These are phyloP conservation scores for Chalciporus sp. DNA, from an alignment of 1,284 basidiomycete genomes.

Conservation along the genomic window DNA sequence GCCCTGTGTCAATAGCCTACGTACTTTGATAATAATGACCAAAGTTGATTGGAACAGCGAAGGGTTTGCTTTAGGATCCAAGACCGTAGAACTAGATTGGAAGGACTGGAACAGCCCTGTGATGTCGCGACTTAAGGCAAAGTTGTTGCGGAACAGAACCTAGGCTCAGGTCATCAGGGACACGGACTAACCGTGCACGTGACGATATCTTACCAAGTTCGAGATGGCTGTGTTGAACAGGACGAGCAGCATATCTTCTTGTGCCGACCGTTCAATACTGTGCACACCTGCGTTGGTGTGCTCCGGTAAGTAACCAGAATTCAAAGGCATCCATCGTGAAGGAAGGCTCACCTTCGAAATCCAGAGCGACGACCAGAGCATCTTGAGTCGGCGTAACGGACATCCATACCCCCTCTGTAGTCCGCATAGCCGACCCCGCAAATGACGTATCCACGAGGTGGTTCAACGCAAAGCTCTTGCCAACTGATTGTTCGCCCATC, in stretches of 20 bases:
- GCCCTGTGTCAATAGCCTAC: too few relatives aligned
- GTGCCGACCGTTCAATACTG: conserved; percentile 62
- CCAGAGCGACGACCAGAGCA: conserved; percentile 56
- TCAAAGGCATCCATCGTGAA: too few relatives aligned
- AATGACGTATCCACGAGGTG: conserved; percentile 67
- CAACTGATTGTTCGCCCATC: conserved; percentile 70
- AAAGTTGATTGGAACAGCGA: too few relatives aligned
- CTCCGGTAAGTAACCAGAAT: neutral
- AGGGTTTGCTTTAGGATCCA: too few relatives aligned
- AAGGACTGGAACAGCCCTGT: conserved; percentile 58
- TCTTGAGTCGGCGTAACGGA: conserved; percentile 63
- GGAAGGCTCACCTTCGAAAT: conserved; percentile 55
- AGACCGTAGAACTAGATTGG: conserved; percentile 46
- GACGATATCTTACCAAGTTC: conserved; percentile 41
- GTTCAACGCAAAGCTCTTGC: conserved; percentile 63
- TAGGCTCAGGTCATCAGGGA: conserved; percentile 13
- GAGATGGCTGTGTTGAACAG: conserved; percentile 68
- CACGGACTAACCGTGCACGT: neutral
- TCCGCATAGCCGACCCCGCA: conserved; percentile 67
- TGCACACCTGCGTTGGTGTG: conserved; percentile 50
- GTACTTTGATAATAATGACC: conserved; percentile 58
- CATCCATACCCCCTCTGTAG: conserved; percentile 70
- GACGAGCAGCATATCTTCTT: conserved; percentile 64
- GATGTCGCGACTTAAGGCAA: conserved; percentile 56
- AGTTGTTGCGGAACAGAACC: conserved; percentile 61